A percentile compares a stretch with the other conserved stretches of the same genome.
Conservation (phyloP, 2,329 filamentous ascomycete species). For the Colletotrichum sp. region DNA sequence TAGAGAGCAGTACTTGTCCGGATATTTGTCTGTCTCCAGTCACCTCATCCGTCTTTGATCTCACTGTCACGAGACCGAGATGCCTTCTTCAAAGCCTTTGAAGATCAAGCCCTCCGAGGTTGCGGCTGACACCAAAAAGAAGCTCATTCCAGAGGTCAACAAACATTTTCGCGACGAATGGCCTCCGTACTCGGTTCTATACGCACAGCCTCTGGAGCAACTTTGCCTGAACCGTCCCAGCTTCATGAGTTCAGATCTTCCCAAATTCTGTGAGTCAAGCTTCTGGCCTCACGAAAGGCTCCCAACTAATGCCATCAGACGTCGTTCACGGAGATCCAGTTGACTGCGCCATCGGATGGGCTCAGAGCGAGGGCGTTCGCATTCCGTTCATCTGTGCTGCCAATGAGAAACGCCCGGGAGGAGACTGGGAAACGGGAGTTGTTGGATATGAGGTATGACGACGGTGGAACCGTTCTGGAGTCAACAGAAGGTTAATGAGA, state of each 20-base stretch:
- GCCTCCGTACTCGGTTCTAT: constrained; percentile 64
- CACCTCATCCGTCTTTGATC: background rate
- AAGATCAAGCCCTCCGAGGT: constrained; percentile 72
- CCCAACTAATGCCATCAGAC: constrained; percentile 21
- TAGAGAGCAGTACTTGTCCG: background rate
- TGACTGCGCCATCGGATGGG: constrained; percentile 13
- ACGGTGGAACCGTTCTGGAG: background rate
- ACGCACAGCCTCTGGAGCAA: constrained; percentile 54
- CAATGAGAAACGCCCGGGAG: constrained; percentile 77
- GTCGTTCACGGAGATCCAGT: constrained; percentile 19
- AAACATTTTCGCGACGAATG: constrained; percentile 58
- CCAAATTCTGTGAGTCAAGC: constrained; percentile 13
- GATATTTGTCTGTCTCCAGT: background rate
- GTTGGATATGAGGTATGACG: constrained; percentile 41
- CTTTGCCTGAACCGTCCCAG: constrained; percentile 42
- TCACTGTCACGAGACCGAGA: background rate
- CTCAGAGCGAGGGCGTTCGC: constrained; percentile 28
- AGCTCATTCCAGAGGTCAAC: constrained; percentile 70
- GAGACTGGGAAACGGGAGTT: constrained; percentile 76
- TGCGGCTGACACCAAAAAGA: constrained; percentile 74
- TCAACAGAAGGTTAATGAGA: background rate
- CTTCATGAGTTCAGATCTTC: constrained; percentile 16
- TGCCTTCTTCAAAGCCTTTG: constrained; percentile 38
- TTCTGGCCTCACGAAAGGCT: background rate
- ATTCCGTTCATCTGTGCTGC: constrained; percentile 76